Percentiles rank a stretch among this genome's conserved stretches.
phyloP scores from a whole-genome alignment of 768 basidiomycete species.

The Lepiota venenata region DNA sequence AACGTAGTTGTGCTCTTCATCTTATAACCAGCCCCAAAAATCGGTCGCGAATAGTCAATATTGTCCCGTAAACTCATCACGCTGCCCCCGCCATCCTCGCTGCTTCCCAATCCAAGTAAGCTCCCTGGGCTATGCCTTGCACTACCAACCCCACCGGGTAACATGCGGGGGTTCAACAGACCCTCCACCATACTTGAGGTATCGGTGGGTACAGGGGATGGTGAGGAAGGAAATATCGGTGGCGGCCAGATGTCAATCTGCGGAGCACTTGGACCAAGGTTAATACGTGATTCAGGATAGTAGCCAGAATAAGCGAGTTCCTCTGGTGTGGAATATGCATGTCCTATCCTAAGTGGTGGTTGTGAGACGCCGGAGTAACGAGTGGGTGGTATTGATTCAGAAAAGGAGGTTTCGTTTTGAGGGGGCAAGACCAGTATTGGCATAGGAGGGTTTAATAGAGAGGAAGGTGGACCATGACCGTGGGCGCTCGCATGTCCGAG shows the following conservation, averaged over 20 bases:
- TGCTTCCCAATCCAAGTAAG: constrained; percentile 16
- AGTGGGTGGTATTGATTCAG: background rate
- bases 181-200: constrained; percentile 26
- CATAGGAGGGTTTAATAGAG: constrained; percentile 23
- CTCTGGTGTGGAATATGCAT: background rate
- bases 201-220: constrained; percentile 26
- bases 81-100: constrained; percentile 23
- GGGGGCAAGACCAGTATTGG: constrained; percentile 9
- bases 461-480: constrained; percentile 17
- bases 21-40: constrained; percentile 26
- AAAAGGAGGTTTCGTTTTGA: constrained; percentile 11
- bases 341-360: background rate
- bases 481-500: background rate
- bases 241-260: constrained; percentile 21
- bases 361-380: background rate
- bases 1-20: constrained; percentile 31
- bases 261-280: background rate
- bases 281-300: background rate
- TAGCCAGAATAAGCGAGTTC: background rate
- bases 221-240: constrained; percentile 21
- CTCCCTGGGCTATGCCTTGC: background rate
- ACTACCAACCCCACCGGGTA: background rate
- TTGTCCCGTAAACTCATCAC: constrained; percentile 34
- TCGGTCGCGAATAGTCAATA: constrained; percentile 37
- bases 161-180: constrained; percentile 25